A percentile compares a stretch with the other conserved stretches of the same genome.
Conservation (phyloP, 1,284 basidiomycete species). For the Ganoderma sp. region DNA sequence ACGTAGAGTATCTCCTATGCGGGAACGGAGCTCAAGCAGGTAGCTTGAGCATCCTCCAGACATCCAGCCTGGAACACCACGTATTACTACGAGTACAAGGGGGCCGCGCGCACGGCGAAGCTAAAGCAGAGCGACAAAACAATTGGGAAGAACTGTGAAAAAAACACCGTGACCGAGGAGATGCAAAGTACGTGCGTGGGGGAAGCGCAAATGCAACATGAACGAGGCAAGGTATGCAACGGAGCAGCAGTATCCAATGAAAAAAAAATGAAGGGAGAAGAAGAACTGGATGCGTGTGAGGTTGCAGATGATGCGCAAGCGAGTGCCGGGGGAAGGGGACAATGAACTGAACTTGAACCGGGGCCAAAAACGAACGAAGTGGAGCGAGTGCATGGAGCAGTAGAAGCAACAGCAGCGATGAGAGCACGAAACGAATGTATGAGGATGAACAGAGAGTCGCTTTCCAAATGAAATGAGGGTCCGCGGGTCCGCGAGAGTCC, state of each 20-base stretch:
- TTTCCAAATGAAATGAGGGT: slow-evolving; percentile 27
- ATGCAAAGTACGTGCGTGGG: slow-evolving; percentile 5
- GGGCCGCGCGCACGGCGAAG: slow-evolving; percentile 30
- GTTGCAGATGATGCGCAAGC: slow-evolving; percentile 20
- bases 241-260: slow-evolving; percentile 10
- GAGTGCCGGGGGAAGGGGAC: slow-evolving; percentile 7
- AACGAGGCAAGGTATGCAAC: slow-evolving; percentile 10
- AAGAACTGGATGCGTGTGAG: not conserved
- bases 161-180: slow-evolving; percentile 23
- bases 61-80: not conserved
- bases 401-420: slow-evolving; percentile 6
- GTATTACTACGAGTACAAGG: slow-evolving; percentile 25
- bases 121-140: slow-evolving; percentile 32
- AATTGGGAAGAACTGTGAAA: slow-evolving; percentile 22
- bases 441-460: slow-evolving; percentile 22
- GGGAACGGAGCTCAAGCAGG: not conserved
- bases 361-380: slow-evolving; percentile 19
- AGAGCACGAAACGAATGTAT: slow-evolving; percentile 30
- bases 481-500: slow-evolving; percentile 31
- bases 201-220: slow-evolving; percentile 20
- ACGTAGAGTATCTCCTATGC: not conserved
- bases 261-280: not conserved
- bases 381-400: slow-evolving; percentile 22
- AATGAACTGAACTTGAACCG: slow-evolving; percentile 12
- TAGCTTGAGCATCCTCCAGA: not conserved